Evolutionary conservation across 2,329 filamentous ascomycete genomes (phyloP).

Genomic region (Ceratocystiopsis brevicomis): DNA sequence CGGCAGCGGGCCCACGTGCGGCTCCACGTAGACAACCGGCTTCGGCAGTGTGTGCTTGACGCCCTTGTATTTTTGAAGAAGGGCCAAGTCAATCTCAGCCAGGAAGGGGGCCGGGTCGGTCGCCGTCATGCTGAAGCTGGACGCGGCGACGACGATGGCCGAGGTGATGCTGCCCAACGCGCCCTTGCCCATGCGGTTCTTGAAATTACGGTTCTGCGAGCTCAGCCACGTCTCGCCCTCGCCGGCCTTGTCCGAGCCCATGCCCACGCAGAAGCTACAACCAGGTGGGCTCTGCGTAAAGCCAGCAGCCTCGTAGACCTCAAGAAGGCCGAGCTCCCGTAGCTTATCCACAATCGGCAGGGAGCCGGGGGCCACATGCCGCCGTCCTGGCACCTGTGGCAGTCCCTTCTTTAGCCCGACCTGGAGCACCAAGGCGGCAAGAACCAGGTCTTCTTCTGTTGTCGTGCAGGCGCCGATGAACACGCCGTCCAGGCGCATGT

Average conservation of each 20-base stretch:
- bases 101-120: background rate
- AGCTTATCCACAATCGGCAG: slow-evolving; percentile 20
- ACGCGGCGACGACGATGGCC: slow-evolving; percentile 14
- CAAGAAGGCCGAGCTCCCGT: slow-evolving; percentile 16
- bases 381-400: slow-evolving; percentile 16
- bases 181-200: slow-evolving; percentile 16
- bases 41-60: background rate
- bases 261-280: slow-evolving; percentile 26
- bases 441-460: slow-evolving; percentile 24
- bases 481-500: slow-evolving; percentile 20
- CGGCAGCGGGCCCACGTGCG: background rate
- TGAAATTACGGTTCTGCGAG: slow-evolving; percentile 27
- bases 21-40: background rate
- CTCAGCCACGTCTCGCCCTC: slow-evolving; percentile 24
- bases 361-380: slow-evolving; percentile 21
- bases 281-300: slow-evolving; percentile 23
- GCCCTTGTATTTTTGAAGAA: slow-evolving; percentile 1
- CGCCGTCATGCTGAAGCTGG: slow-evolving; percentile 1
- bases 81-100: slow-evolving; percentile 4
- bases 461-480: slow-evolving; percentile 30
- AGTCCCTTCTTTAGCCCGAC: slow-evolving; percentile 17
- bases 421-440: slow-evolving; percentile 22
- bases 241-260: slow-evolving; percentile 21
- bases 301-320: slow-evolving; percentile 21
- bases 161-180: slow-evolving; percentile 25